Conservation (phyloP, 2,329 filamentous ascomycete species). For the Cordyceps cateniannulata region DNA sequence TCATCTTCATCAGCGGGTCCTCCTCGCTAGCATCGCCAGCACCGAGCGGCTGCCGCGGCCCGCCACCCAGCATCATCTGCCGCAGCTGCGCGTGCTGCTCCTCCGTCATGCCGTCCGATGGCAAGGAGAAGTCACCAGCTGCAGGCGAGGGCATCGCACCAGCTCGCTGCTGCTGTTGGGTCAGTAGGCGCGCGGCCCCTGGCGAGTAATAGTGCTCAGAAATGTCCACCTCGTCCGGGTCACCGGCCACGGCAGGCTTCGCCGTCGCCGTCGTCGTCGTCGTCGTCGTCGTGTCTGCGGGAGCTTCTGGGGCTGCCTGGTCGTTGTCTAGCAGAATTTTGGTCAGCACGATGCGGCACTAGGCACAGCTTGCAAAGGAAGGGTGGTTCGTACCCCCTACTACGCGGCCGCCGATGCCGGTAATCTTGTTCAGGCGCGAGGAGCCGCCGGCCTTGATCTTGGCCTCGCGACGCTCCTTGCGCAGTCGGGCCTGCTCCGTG, state of each 20-base stretch:
- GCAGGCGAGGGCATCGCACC: slow-evolving; percentile 17
- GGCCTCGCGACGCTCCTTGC: slow-evolving; percentile 72
- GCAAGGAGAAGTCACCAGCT: slow-evolving; percentile 19
- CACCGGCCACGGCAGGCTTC: slow-evolving; percentile 38
- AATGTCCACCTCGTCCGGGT: slow-evolving; percentile 74
- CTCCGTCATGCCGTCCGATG: slow-evolving; percentile 37
- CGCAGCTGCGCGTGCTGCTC: slow-evolving; percentile 55
- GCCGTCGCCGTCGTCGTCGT: slow-evolving; percentile 21
- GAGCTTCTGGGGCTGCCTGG: slow-evolving; percentile 28
- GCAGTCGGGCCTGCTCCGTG: slow-evolving; percentile 62
- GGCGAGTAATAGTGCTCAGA: slow-evolving; percentile 66
- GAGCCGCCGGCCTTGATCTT: slow-evolving; percentile 70
- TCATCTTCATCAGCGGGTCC: slow-evolving; percentile 49
- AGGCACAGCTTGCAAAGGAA: too few relatives aligned
- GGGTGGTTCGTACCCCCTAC: slow-evolving; percentile 23
- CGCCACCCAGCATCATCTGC: slow-evolving; percentile 54
- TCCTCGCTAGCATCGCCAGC: slow-evolving; percentile 15
- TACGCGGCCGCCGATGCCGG: slow-evolving; percentile 51
- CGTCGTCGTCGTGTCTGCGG: slow-evolving; percentile 23
- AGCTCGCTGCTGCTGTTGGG: slow-evolving; percentile 16
- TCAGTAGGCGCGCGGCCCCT: slow-evolving; percentile 23
- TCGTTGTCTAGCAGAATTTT: slow-evolving; percentile 6
- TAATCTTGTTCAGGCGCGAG: slow-evolving; percentile 67
- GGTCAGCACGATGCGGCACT: too few relatives aligned
- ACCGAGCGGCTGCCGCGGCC: slow-evolving; percentile 35